phyloP scores from a whole-genome alignment of 495 filamentous ascomycete species.

The Neurospora sp. region DNA sequence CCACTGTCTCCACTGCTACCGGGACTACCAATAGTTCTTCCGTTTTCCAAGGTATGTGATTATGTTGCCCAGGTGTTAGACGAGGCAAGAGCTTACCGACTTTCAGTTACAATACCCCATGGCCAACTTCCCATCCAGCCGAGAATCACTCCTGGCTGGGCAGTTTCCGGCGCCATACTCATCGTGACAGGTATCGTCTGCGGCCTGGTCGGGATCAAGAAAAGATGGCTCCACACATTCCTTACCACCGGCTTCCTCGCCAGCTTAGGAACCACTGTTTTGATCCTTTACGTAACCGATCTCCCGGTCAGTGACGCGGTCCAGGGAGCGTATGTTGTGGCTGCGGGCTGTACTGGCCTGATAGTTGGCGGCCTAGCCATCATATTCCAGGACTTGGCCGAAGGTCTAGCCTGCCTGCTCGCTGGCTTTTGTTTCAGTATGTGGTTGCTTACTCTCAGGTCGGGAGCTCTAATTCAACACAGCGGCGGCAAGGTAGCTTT shows the following conservation, averaged over 20 bases:
- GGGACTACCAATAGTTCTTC: neutral
- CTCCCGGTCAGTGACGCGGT: slow-evolving; percentile 66
- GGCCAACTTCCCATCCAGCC: slow-evolving; percentile 62
- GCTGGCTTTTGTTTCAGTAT: slow-evolving; percentile 84
- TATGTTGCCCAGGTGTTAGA: neutral
- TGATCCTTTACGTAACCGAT: slow-evolving; percentile 86
- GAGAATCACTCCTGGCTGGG: slow-evolving; percentile 66
- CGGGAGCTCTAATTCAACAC: slow-evolving; percentile 61
- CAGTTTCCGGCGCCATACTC: slow-evolving; percentile 68
- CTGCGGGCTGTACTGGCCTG: slow-evolving; percentile 61
- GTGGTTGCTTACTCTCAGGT: slow-evolving; percentile 75
- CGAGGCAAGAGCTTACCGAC: neutral
- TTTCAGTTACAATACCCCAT: slow-evolving; percentile 27
- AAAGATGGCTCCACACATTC: slow-evolving; percentile 73
- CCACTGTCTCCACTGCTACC: neutral
- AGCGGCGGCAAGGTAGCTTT: slow-evolving; percentile 58
- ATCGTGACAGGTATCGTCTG: slow-evolving; percentile 59
- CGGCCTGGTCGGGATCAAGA: slow-evolving; percentile 73
- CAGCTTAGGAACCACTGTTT: slow-evolving; percentile 64
- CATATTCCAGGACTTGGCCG: slow-evolving; percentile 76
- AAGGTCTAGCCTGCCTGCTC: slow-evolving; percentile 77
- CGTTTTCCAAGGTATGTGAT: neutral
- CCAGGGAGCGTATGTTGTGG: slow-evolving; percentile 84
- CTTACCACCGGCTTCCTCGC: slow-evolving; percentile 67
- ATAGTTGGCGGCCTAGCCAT: slow-evolving; percentile 68